Evolutionary conservation across 2,329 filamentous ascomycete species (phyloP).

Genomic region (Sporothrix brasiliensis): DNA sequence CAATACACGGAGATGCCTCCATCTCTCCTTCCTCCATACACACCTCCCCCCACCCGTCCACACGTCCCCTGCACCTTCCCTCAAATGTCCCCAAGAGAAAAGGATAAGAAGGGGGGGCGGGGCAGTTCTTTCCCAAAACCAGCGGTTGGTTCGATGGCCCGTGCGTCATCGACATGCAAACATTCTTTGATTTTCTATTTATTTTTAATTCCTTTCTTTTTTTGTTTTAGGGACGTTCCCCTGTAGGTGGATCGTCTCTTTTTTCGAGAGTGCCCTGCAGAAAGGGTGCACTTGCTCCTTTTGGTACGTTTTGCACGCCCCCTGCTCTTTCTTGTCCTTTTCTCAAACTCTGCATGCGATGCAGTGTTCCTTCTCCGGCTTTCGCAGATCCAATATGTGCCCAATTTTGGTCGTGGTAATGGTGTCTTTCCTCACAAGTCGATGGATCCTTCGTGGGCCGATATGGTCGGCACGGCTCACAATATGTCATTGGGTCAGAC

Average conservation of each 20-base stretch:
- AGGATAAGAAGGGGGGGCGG: background rate
- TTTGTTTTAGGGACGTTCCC: constrained; percentile 4
- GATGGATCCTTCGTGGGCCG: background rate
- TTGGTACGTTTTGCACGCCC: background rate
- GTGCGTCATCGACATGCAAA: constrained; percentile 28
- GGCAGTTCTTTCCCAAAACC: constrained; percentile 25
- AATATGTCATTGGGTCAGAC: background rate
- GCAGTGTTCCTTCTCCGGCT: background rate
- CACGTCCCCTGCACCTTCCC: background rate
- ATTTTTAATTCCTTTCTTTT: background rate
- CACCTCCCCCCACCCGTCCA: constrained; percentile 3
- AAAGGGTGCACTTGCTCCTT: background rate
- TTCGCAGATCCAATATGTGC: constrained; percentile 18
- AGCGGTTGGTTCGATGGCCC: constrained; percentile 30
- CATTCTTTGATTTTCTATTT: constrained; percentile 16
- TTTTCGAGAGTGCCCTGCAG: constrained; percentile 10
- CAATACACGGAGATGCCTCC: background rate
- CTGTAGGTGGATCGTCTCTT: constrained; percentile 25
- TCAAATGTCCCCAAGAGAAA: constrained; percentile 5
- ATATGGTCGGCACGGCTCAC: constrained; percentile 2
- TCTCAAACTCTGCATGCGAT: background rate
- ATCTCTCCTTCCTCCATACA: constrained; percentile 15
- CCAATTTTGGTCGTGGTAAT: constrained; percentile 5
- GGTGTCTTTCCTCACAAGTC: background rate
- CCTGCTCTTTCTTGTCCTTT: constrained; percentile 1